Conservation (phyloP, 2,329 filamentous ascomycete species). For the Stagonosporopsis vannaccii region DNA sequence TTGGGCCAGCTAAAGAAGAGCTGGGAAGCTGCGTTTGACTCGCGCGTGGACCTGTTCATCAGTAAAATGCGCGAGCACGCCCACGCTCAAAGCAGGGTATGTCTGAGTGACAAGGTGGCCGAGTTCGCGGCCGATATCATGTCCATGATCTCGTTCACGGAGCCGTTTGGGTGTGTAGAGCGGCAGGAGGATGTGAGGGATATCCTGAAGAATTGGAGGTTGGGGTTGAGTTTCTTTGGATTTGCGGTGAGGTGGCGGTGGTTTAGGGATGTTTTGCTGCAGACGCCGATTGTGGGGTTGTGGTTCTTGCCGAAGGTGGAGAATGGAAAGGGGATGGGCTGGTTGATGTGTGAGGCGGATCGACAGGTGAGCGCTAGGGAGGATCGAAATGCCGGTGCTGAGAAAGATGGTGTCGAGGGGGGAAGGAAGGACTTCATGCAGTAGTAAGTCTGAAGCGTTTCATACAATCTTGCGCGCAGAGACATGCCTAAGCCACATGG, state of each 20-base stretch:
- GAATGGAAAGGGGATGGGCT: constrained; percentile 45
- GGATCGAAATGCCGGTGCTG: constrained; percentile 21
- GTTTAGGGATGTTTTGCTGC: constrained; percentile 45
- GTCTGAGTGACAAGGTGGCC: constrained; percentile 49
- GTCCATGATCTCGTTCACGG: constrained; percentile 50
- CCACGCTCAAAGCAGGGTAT: constrained; percentile 29
- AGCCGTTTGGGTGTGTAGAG: constrained; percentile 50
- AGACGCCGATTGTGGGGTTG: constrained; percentile 28
- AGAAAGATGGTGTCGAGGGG: constrained; percentile 25
- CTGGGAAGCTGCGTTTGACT: constrained; percentile 51
- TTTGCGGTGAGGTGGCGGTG: constrained; percentile 46
- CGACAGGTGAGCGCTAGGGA: constrained; percentile 42
- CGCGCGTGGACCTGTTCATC: constrained; percentile 44
- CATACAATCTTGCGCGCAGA: not conserved
- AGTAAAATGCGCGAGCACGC: constrained; percentile 43
- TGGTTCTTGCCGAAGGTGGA: constrained; percentile 45
- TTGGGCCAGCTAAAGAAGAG: constrained; percentile 50
- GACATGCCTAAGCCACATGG: too few relatives aligned
- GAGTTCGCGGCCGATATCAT: constrained; percentile 54
- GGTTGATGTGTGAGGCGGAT: constrained; percentile 49
- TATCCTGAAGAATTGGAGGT: constrained; percentile 49
- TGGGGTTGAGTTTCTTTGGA: constrained; percentile 49
- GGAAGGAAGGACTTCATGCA: constrained; percentile 45
- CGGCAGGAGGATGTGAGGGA: constrained; percentile 50
- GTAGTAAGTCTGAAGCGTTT: not conserved